Conservation (phyloP, 2,329 filamentous ascomycete species). For the Verticillium albo-atrum region DNA sequence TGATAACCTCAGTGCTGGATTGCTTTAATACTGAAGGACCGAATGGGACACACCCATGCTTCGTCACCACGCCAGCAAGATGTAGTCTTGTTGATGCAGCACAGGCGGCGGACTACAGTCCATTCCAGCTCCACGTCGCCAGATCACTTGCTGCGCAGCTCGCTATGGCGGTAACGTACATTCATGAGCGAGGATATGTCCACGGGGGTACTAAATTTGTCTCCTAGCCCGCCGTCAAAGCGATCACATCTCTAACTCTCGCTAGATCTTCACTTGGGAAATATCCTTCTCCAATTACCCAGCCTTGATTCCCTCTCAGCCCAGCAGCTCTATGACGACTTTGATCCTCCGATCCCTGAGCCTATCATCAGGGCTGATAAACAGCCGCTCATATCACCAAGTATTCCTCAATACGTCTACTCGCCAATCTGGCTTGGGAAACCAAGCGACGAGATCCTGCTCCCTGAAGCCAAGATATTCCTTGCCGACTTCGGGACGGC, state of each 20-base stretch:
- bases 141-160: conserved; percentile 22
- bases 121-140: conserved; percentile 20
- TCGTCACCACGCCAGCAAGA: conserved; percentile 19
- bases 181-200: conserved; percentile 22
- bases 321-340: conserved; percentile 20
- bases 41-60: conserved; percentile 23
- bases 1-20: conserved; percentile 17
- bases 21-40: conserved; percentile 18
- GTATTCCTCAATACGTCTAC: conserved; percentile 23
- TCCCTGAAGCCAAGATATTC: conserved; percentile 15
- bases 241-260: background rate
- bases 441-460: conserved; percentile 21
- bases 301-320: conserved; percentile 16
- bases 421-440: conserved; percentile 29
- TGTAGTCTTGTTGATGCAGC: conserved; percentile 18
- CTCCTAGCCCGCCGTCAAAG: background rate
- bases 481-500: conserved; percentile 30
- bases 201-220: conserved; percentile 20
- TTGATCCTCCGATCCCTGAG: conserved; percentile 16
- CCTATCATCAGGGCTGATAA: conserved; percentile 14
- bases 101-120: conserved; percentile 8
- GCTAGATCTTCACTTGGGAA: conserved; percentile 26
- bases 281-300: conserved; percentile 23
- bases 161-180: conserved; percentile 20
- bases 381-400: conserved; percentile 9